Conservation (phyloP, 1,284 basidiomycete species). For the Athelia psychrophila region DNA sequence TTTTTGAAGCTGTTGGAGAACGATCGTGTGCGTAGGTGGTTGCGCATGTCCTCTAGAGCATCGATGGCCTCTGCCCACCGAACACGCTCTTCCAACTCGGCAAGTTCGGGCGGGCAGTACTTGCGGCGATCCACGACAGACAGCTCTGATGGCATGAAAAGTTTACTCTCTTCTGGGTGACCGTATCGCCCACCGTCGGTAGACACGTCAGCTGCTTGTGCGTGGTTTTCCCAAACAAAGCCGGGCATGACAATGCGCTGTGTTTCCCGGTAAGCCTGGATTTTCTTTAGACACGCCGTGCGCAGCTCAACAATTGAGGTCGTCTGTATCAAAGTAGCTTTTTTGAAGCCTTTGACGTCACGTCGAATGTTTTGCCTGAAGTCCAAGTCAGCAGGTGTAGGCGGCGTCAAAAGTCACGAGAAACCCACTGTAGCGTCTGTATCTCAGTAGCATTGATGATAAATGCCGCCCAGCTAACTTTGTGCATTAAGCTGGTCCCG, state of each 20-base stretch:
- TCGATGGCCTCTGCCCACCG: slow-evolving; percentile 6
- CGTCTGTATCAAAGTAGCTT: neutral
- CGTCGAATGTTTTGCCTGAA: neutral
- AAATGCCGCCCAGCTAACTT: slow-evolving; percentile 6
- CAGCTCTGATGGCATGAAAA: slow-evolving; percentile 9
- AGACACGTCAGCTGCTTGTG: neutral
- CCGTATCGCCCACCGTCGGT: neutral
- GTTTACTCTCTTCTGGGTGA: slow-evolving; percentile 5
- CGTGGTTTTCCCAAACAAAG: too few species aligned
- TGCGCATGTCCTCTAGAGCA: slow-evolving; percentile 3
- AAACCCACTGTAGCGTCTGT: slow-evolving; percentile 15
- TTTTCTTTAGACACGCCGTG: slow-evolving; percentile 1
- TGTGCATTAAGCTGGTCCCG: neutral
- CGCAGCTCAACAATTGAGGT: slow-evolving; percentile 3
- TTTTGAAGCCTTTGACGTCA: neutral
- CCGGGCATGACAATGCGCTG: slow-evolving; percentile 10
- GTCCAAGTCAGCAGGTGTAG: neutral
- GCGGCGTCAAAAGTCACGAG: too few species aligned
- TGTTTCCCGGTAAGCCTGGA: slow-evolving; percentile 2
- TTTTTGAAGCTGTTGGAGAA: slow-evolving; percentile 8
- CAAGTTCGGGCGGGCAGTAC: neutral
- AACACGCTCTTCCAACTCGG: slow-evolving; percentile 5
- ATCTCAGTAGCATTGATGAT: slow-evolving; percentile 11
- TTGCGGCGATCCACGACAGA: neutral
- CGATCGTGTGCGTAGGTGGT: slow-evolving; percentile 6